These are phyloP conservation scores for Lentinula edodes DNA, from an alignment of 768 basidiomycete species.

Conservation along the genomic window DNA sequence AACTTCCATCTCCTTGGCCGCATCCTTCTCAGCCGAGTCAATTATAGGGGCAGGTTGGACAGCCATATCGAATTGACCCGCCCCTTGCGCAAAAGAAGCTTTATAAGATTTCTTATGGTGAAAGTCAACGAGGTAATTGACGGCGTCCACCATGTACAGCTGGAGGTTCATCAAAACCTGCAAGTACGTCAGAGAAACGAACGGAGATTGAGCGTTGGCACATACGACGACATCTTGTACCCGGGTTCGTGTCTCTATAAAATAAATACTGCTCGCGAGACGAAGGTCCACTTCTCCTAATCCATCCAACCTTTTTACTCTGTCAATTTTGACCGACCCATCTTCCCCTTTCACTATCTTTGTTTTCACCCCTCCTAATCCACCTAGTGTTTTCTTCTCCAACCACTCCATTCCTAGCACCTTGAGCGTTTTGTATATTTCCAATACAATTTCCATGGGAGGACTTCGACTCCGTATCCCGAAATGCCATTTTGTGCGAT, in stretches of 20 bases:
- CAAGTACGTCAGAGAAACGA: neutral
- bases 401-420: conserved; percentile 97
- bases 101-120: conserved; percentile 94
- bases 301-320: conserved; percentile 59
- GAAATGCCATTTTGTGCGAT: conserved; percentile 94
- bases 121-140: conserved; percentile 97
- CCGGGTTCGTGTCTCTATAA: conserved; percentile 88
- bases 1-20: conserved; percentile 34
- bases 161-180: conserved; percentile 97
- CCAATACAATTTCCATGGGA: conserved; percentile 99
- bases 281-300: conserved; percentile 53
- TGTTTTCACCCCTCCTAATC: conserved; percentile 51
- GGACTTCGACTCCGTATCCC: conserved; percentile 92
- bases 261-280: conserved; percentile 76
- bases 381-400: conserved; percentile 76
- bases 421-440: conserved; percentile 92
- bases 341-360: conserved; percentile 21
- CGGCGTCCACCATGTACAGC: conserved; percentile 91
- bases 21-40: conserved; percentile 36
- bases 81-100: conserved; percentile 61
- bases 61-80: conserved; percentile 65
- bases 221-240: conserved; percentile 90
- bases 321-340: conserved; percentile 44
- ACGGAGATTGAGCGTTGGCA: conserved; percentile 11
- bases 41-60: conserved; percentile 14